Base-by-base conservation (phyloP, 495 filamentous ascomycete genomes). In the Penicillium silybi region DNA sequence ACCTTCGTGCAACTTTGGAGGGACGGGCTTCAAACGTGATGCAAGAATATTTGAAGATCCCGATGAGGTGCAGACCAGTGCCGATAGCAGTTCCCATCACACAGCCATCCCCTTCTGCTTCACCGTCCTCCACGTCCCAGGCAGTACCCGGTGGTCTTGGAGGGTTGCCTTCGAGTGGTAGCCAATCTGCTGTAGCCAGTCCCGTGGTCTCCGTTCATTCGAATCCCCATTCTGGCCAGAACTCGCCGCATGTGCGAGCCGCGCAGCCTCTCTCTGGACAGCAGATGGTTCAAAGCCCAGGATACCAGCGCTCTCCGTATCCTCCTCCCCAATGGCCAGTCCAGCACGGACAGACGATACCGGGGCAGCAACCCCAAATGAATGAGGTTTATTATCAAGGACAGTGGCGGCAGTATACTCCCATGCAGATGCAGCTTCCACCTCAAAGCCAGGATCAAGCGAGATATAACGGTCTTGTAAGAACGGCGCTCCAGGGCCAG, bases 1-100 rank as follows among this genome's bases (percentile, higher is more conserved):
- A 51, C 1, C 8, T 51, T 37, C 18, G 1, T 0, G 13, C 40
- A n/a, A 37, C 15, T 22, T 8, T n/a, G 13, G 11, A 32, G 10
- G 29, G 29, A 3, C 29, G 11, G 11, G 9, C 8, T 13, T 32
- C 29, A 10, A 32, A 11, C 29, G 10, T 54, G 44, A 46, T 52
- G 6, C 17, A 45, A 22, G 41, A 45, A n/a, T 59, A 54, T 29
- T 37, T 23, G 16, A 37, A 11, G 19, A 56, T 59, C 39, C 52
- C 48, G 7, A 48, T 59, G 43, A 45, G 15, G 17, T n/a, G 7
- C 4, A 18, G 37, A 39, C 5, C 16, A 19, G 4, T 19, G 37
- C 37, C 37, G 9, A 18, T 19, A 13, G 13, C 11, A 13, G 29
- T 13, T 10, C 37, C 37, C 32, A 35, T 11, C 32, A 3, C 32